Evolutionary conservation across 1,139 yeast genomes (phyloP).

Genomic region (Pichia sp.): DNA sequence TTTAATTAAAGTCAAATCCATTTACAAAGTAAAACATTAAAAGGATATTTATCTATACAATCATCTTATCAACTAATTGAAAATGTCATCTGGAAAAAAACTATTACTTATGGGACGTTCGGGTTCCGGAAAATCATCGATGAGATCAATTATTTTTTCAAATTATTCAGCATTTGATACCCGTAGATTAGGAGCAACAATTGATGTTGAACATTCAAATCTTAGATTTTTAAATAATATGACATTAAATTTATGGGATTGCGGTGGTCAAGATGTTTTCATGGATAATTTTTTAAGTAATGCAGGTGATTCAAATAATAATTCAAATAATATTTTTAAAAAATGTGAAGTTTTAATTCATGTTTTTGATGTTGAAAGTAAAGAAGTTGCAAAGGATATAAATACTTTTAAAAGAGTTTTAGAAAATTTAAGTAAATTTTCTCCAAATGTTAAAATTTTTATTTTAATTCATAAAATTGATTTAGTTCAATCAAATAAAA

Average conservation of each 20-base stretch:
- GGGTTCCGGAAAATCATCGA: slow-evolving; percentile 95
- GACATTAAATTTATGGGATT: slow-evolving; percentile 95
- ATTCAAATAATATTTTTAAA: slow-evolving; percentile 65
- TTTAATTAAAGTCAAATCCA: no score
- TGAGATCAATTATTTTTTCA: slow-evolving; percentile 92
- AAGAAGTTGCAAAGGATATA: slow-evolving; percentile 86
- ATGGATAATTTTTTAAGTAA: slow-evolving; percentile 72
- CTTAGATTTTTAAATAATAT: slow-evolving; percentile 86
- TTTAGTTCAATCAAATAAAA: slow-evolving; percentile 77
- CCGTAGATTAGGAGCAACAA: slow-evolving; percentile 90
- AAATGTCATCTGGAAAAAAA: slow-evolving; percentile 37
- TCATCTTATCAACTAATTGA: no score
- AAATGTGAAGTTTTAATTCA: slow-evolving; percentile 97
- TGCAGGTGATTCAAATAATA: slow-evolving; percentile 15
- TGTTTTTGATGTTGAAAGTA: slow-evolving; percentile 93
- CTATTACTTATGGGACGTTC: slow-evolving; percentile 74
- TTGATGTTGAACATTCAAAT: slow-evolving; percentile 96
- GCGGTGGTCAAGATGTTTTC: slow-evolving; percentile 97
- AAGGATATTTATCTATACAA: no score
- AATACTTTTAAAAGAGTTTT: slow-evolving; percentile 85
- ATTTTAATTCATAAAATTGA: slow-evolving; percentile 95
- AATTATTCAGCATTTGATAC: slow-evolving; percentile 97
- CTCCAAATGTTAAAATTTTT: slow-evolving; percentile 90
- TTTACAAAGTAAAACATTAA: no score
- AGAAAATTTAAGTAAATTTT: slow-evolving; percentile 72